Percentiles rank a stretch among this genome's conserved stretches.
Evolutionary conservation across 2,329 filamentous ascomycete species (phyloP).

Genomic region (Xylariaceae sp.): DNA sequence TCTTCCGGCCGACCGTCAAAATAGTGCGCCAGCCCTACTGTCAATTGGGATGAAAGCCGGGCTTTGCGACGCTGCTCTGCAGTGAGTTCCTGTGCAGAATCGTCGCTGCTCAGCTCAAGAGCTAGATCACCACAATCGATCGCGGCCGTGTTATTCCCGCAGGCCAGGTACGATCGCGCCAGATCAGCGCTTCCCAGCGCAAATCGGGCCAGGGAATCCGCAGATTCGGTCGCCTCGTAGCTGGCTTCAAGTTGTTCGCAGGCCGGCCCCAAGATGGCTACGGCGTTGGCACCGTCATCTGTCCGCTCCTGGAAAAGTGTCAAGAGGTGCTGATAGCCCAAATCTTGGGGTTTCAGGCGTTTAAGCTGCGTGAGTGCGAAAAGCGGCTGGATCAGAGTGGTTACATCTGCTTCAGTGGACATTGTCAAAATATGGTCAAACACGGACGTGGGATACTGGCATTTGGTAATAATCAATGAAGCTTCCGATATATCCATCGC

Average conservation of each 20-base stretch:
- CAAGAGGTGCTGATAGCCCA: conserved; percentile 71
- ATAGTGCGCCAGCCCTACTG: conserved; percentile 78
- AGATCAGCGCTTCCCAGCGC: conserved; percentile 83
- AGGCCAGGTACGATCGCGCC: conserved; percentile 74
- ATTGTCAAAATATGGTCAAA: conserved; percentile 75
- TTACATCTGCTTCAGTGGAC: conserved; percentile 47
- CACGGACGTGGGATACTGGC: conserved; percentile 72
- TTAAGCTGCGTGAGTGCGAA: conserved; percentile 83
- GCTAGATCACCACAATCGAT: conserved; percentile 77
- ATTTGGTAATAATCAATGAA: conserved; percentile 66
- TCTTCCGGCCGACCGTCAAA: conserved; percentile 61
- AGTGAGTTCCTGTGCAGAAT: conserved; percentile 62
- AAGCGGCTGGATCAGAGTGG: conserved; percentile 74
- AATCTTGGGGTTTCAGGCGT: conserved; percentile 64
- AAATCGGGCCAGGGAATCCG: conserved; percentile 67
- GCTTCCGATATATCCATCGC: conserved; percentile 89
- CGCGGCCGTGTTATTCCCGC: conserved; percentile 61
- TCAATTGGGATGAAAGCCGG: conserved; percentile 79
- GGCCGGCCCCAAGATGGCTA: conserved; percentile 59
- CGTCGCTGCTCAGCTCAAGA: conserved; percentile 71
- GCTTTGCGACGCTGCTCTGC: conserved; percentile 63
- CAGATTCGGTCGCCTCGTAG: conserved; percentile 79
- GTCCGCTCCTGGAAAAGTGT: conserved; percentile 80
- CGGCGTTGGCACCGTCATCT: conserved; percentile 61
- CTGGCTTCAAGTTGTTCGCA: conserved; percentile 70